phyloP scores from a whole-genome alignment of 2,329 filamentous ascomycete genomes.

The Ilyonectria destructans region DNA sequence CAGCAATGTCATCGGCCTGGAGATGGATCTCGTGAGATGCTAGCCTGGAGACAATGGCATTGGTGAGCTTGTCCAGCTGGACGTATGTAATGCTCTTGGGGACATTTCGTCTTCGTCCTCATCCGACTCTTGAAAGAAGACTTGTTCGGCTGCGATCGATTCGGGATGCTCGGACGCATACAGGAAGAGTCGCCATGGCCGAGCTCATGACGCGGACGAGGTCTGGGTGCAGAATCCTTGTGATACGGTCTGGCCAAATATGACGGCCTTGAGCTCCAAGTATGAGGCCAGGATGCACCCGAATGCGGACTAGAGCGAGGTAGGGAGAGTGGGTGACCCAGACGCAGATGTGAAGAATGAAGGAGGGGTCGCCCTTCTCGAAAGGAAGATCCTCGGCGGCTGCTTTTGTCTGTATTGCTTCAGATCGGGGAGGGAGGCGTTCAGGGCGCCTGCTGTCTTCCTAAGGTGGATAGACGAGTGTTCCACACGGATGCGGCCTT shows the following conservation, averaged over 20 bases:
- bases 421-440: slow-evolving; percentile 44
- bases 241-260: slow-evolving; percentile 45
- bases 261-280: slow-evolving; percentile 43
- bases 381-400: slow-evolving; percentile 19
- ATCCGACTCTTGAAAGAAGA: slow-evolving; percentile 49
- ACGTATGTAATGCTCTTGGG: slow-evolving; percentile 72
- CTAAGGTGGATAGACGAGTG: slow-evolving; percentile 31
- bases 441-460: slow-evolving; percentile 36
- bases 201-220: slow-evolving; percentile 44
- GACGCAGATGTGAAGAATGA: background rate
- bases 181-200: slow-evolving; percentile 45
- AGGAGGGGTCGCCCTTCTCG: slow-evolving; percentile 6
- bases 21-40: slow-evolving; percentile 53
- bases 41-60: slow-evolving; percentile 64
- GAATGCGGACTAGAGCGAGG: slow-evolving; percentile 45
- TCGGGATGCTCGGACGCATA: slow-evolving; percentile 64
- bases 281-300: slow-evolving; percentile 42
- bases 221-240: slow-evolving; percentile 45
- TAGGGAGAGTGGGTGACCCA: slow-evolving; percentile 10
- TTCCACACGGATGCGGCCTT: slow-evolving; percentile 40
- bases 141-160: slow-evolving; percentile 70
- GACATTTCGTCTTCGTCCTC: slow-evolving; percentile 54
- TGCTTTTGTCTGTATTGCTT: slow-evolving; percentile 45
- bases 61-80: slow-evolving; percentile 70
- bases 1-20: slow-evolving; percentile 68